A percentile compares a stretch with the other conserved stretches of the same genome.
Evolutionary conservation across 805 yeast genomes (phyloP).

Genomic region (Yamadazyma sp.): DNA sequence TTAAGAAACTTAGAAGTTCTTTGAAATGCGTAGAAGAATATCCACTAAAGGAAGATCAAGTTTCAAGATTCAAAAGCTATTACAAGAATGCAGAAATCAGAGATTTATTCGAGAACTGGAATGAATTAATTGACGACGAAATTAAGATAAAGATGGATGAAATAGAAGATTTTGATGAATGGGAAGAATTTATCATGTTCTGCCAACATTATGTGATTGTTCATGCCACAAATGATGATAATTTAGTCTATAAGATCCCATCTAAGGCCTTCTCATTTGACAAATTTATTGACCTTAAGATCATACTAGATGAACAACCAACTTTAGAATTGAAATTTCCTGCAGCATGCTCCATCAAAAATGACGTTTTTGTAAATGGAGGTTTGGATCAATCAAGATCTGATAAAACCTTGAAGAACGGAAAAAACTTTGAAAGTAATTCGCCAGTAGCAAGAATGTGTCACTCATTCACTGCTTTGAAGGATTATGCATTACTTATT

Average conservation of each 20-base stretch:
- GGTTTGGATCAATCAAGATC: constrained; percentile 35
- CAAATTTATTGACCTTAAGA: not conserved
- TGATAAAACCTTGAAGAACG: constrained; percentile 10
- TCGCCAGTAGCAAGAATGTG: constrained; percentile 49
- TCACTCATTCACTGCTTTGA: constrained; percentile 46
- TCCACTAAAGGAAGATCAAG: constrained; percentile 49
- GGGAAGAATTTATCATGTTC: constrained; percentile 76
- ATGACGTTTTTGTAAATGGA: constrained; percentile 34
- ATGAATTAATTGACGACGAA: constrained; percentile 32
- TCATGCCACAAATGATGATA: constrained; percentile 52
- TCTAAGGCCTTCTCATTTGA: not conserved
- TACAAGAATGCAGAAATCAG: constrained; percentile 48
- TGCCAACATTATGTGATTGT: constrained; percentile 71
- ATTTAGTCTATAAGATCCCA: constrained; percentile 12
- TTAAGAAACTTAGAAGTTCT: constrained; percentile 63
- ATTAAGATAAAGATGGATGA: constrained; percentile 39
- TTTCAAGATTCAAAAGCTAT: constrained; percentile 47
- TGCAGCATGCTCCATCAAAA: constrained; percentile 26
- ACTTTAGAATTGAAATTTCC: constrained; percentile 37
- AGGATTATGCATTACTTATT: constrained; percentile 33
- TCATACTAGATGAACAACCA: not conserved
- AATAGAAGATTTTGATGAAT: constrained; percentile 75
- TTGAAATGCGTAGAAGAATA: constrained; percentile 60
- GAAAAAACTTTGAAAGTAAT: constrained; percentile 23
- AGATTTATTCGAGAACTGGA: constrained; percentile 62